Percentiles rank a stretch among this genome's conserved stretches.
Evolutionary conservation across 202 grass and related monocot species (phyloP).

Genomic region (Setaria viridis): DNA sequence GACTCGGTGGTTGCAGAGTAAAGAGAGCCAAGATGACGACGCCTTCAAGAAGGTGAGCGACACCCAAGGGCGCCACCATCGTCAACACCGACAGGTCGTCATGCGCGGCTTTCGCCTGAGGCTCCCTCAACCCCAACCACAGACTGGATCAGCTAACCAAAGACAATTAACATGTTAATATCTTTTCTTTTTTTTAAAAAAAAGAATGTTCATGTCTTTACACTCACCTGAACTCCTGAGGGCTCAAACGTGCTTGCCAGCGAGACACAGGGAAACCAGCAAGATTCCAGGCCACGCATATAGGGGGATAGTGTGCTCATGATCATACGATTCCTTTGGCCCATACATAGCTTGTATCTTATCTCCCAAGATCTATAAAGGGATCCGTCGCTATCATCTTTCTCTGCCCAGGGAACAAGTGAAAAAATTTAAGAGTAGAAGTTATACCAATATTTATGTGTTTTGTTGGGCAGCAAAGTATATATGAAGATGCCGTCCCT

Average conservation of each 20-base stretch:
- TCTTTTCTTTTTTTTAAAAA: not conserved
- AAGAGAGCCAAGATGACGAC: too few species aligned
- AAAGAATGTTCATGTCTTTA: slow-evolving; percentile 7
- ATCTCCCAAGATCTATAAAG: slow-evolving; percentile 45
- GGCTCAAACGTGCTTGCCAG: slow-evolving; percentile 47
- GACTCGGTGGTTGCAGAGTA: too few species aligned
- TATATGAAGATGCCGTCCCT: slow-evolving; percentile 27
- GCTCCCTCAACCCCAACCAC: too few species aligned
- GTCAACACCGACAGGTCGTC: too few species aligned
- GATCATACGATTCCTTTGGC: slow-evolving; percentile 42
- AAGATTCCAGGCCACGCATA: slow-evolving; percentile 36
- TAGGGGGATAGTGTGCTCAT: slow-evolving; percentile 17
- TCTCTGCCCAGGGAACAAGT: slow-evolving; percentile 10
- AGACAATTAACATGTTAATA: not conserved
- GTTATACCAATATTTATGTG: not conserved
- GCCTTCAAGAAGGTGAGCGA: too few species aligned
- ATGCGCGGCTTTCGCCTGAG: too few species aligned
- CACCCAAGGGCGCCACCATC: too few species aligned
- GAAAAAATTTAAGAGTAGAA: not conserved
- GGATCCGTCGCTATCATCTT: slow-evolving; percentile 33
- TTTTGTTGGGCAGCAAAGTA: slow-evolving; percentile 24
- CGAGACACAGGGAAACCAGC: slow-evolving; percentile 43
- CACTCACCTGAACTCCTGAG: slow-evolving; percentile 33
- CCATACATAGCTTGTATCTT: slow-evolving; percentile 34
- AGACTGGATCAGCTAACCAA: too few species aligned